phyloP scores from a whole-genome alignment of 441 rosid species.

The Adansonia grandidieri region DNA sequence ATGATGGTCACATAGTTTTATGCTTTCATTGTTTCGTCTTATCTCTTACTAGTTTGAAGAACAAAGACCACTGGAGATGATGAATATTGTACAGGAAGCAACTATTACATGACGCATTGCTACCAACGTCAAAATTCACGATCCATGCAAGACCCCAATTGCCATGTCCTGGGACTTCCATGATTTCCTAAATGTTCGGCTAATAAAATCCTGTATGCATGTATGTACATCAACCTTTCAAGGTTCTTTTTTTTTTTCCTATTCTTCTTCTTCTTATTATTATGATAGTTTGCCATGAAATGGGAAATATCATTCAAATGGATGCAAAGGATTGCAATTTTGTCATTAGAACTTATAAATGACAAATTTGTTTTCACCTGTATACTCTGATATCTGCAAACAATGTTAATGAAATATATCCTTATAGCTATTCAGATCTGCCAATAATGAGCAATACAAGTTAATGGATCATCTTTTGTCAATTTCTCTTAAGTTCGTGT shows the following conservation, averaged over 20 bases:
- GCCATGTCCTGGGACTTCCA: slow-evolving; percentile 16
- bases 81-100: slow-evolving; percentile 23
- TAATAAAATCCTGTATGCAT: slow-evolving; percentile 30
- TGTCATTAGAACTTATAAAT: slow-evolving; percentile 6
- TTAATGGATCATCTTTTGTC: not conserved
- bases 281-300: slow-evolving; percentile 30
- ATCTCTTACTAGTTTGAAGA: slow-evolving; percentile 28
- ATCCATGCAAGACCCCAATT: slow-evolving; percentile 29
- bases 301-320: slow-evolving; percentile 18
- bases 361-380: not conserved
- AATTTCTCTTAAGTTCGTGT: slow-evolving; percentile 25
- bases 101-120: slow-evolving; percentile 11
- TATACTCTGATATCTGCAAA: not conserved
- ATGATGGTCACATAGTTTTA: not conserved
- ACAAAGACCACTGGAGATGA: slow-evolving; percentile 23
- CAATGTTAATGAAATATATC: not conserved
- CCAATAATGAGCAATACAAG: not conserved
- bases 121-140: slow-evolving; percentile 20
- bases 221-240: slow-evolving; percentile 34
- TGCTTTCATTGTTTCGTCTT: slow-evolving; percentile 5
- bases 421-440: not conserved
- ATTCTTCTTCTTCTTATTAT: not conserved
- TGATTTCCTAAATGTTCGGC: slow-evolving; percentile 15
- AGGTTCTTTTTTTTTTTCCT: too few species aligned
- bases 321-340: slow-evolving; percentile 11